Evolutionary conservation across 495 filamentous ascomycete species (phyloP), one percentile per base, ranked within the genome.

Genomic region (Hypomontagnella monticulosa): DNA sequence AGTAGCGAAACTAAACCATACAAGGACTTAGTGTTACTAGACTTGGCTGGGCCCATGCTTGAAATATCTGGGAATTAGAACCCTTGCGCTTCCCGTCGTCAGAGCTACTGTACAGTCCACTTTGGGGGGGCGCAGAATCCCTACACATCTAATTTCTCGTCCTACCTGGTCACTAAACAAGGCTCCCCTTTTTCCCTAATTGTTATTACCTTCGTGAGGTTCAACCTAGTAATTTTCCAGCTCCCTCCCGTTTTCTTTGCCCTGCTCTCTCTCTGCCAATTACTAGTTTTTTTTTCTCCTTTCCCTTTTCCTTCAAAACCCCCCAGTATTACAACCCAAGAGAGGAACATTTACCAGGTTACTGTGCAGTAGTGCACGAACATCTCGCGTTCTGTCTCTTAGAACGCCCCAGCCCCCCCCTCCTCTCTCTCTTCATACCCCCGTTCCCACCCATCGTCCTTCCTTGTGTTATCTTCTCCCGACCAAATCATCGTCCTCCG

Each of bases 171-270:
- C 23, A 27, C 70, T 74, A 69, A 71, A 69, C 72, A 72, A 73
- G 72, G 72, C 70, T 74, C 70, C 70, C 70, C 72, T 74, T 74
- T 73, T 73, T 51, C 72, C 63, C 63, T 69, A 67, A 70, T 73
- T 73, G 58, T 74, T 61, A 69, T 71, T 69, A 66, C 72, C 67
- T 69, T 72, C 67, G 34, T 66, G 55, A 70, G 64, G 65, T 71
- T 69, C 61, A 68, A 67, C 66, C 65, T 71, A 69, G 71, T 69
- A 73, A 71, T 67, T 66, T 68, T 71, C 69, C 71, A 69, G 69
- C 63, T 64, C 46, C 55, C 40, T 57, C 72, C 63, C 54, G 59
- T 44, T 66, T 68, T 62, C 59, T 60, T 63, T 69, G 61, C 68
- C 65, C 55, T 54, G 34, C 34, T 52, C 18, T 55, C 18, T 55